Evolutionary conservation across 1,139 yeast species (phyloP).

Genomic region (Blastobotrys capitulatus): DNA sequence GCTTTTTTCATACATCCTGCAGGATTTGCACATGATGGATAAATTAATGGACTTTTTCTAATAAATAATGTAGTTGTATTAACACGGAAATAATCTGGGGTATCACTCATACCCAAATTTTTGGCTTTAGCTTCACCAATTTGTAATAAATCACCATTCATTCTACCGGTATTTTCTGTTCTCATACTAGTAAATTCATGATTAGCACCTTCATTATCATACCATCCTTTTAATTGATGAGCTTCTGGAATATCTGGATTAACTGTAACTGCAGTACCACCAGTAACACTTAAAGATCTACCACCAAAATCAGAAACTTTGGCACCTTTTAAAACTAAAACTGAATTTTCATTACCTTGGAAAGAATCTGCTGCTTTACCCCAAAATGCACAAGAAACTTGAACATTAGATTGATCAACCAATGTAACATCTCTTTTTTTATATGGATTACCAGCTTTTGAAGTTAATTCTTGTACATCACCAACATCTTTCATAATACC

Average conservation of each 20-base stretch:
- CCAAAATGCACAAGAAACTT: slow-evolving; percentile 84
- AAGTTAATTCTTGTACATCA: slow-evolving; percentile 73
- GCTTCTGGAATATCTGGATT: slow-evolving; percentile 92
- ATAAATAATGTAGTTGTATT: slow-evolving; percentile 65
- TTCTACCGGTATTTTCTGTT: slow-evolving; percentile 25
- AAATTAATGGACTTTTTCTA: slow-evolving; percentile 70
- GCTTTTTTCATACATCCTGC: slow-evolving; percentile 77
- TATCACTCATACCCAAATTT: slow-evolving; percentile 59
- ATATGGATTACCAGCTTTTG: slow-evolving; percentile 88
- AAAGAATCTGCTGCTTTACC: slow-evolving; percentile 80
- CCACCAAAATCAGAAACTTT: slow-evolving; percentile 89
- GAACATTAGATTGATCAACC: slow-evolving; percentile 79
- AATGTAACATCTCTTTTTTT: slow-evolving; percentile 84
- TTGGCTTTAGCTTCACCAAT: slow-evolving; percentile 63
- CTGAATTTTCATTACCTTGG: slow-evolving; percentile 64
- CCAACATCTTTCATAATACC: slow-evolving; percentile 78
- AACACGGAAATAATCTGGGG: slow-evolving; percentile 69
- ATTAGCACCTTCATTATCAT: slow-evolving; percentile 66
- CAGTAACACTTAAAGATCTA: slow-evolving; percentile 74
- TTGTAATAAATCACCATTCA: slow-evolving; percentile 43
- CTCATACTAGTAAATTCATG: slow-evolving; percentile 61
- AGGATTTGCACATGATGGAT: slow-evolving; percentile 76
- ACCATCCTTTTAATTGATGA: slow-evolving; percentile 90
- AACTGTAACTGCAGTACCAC: slow-evolving; percentile 65
- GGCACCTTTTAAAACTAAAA: slow-evolving; percentile 88